These are phyloP conservation scores for Kwoniella shandongensis DNA, from an alignment of 768 basidiomycete genomes.

Conservation along the genomic window DNA sequence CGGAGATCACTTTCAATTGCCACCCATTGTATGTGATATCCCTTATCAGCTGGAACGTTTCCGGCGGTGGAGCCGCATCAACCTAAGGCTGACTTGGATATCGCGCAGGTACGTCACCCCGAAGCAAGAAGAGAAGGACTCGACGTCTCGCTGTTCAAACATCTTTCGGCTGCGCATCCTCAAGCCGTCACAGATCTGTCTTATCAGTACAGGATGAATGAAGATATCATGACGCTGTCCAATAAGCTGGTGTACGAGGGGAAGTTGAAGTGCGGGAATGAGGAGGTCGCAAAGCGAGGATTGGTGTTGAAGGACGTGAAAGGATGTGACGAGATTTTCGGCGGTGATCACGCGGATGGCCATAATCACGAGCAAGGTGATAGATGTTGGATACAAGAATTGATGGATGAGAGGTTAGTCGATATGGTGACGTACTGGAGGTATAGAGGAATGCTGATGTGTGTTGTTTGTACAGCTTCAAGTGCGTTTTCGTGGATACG, in stretches of 20 bases:
- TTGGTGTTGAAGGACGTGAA: slow-evolving; percentile 61
- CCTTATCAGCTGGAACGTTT: no score
- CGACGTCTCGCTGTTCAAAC: slow-evolving; percentile 84
- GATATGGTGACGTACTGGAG: slow-evolving; percentile 5
- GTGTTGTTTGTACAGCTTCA: slow-evolving; percentile 60
- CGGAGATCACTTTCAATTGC: slow-evolving; percentile 95
- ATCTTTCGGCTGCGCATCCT: slow-evolving; percentile 82
- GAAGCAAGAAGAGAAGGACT: slow-evolving; percentile 80
- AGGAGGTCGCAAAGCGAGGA: slow-evolving; percentile 63
- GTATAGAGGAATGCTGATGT: slow-evolving; percentile 9
- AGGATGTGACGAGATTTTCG: slow-evolving; percentile 44
- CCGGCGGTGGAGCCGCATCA: no score
- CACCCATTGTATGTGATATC: slow-evolving; percentile 69
- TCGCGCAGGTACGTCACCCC: slow-evolving; percentile 69
- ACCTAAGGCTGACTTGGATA: no score
- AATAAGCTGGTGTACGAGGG: slow-evolving; percentile 82
- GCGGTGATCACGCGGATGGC: not conserved
- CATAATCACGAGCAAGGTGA: slow-evolving; percentile 26
- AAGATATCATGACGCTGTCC: slow-evolving; percentile 87
- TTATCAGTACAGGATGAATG: slow-evolving; percentile 94
- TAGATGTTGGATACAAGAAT: slow-evolving; percentile 69
- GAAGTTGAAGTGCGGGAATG: slow-evolving; percentile 74
- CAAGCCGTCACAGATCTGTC: slow-evolving; percentile 79
- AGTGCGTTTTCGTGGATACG: slow-evolving; percentile 91
- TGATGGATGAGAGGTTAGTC: slow-evolving; percentile 67